phyloP scores from a whole-genome alignment of 2,329 filamentous ascomycete species.

The Ophiobolus disseminans region DNA sequence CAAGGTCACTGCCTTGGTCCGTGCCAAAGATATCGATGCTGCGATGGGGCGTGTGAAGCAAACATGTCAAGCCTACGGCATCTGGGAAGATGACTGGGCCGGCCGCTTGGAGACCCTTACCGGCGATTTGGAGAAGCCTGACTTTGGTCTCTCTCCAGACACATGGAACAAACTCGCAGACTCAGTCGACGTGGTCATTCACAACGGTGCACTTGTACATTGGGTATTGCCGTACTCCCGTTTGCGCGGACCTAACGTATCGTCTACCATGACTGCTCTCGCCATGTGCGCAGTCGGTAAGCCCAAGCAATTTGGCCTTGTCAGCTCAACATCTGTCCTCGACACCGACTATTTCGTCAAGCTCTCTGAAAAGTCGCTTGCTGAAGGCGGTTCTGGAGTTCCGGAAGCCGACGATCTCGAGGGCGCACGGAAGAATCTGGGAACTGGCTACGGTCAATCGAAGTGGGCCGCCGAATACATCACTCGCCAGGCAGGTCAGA shows the following conservation, averaged over 20 bases:
- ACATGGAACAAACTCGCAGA: conserved; percentile 71
- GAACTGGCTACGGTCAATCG: conserved; percentile 87
- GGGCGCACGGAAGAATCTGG: conserved; percentile 77
- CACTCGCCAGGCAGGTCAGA: conserved; percentile 76
- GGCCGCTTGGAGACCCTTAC: conserved; percentile 70
- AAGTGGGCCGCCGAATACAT: conserved; percentile 84
- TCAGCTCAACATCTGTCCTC: conserved; percentile 81
- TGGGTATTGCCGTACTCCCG: conserved; percentile 82
- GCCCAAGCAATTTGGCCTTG: conserved; percentile 80
- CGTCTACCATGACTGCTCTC: conserved; percentile 79
- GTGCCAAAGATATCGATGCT: conserved; percentile 67
- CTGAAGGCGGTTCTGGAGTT: conserved; percentile 69
- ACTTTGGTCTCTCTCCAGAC: conserved; percentile 72
- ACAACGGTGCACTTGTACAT: conserved; percentile 77
- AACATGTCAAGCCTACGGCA: conserved; percentile 76
- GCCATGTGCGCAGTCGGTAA: conserved; percentile 77
- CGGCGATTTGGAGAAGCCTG: conserved; percentile 76
- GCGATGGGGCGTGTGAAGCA: conserved; percentile 70
- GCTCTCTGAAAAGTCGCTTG: conserved; percentile 69
- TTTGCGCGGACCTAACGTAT: conserved; percentile 76
- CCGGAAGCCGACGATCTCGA: conserved; percentile 78
- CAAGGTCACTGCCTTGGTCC: conserved; percentile 77
- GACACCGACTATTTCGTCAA: conserved; percentile 83
- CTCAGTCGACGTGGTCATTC: conserved; percentile 71
- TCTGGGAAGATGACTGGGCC: conserved; percentile 77